Evolutionary conservation across 805 yeast genomes (phyloP).

Genomic region (Ogataea philodendri): DNA sequence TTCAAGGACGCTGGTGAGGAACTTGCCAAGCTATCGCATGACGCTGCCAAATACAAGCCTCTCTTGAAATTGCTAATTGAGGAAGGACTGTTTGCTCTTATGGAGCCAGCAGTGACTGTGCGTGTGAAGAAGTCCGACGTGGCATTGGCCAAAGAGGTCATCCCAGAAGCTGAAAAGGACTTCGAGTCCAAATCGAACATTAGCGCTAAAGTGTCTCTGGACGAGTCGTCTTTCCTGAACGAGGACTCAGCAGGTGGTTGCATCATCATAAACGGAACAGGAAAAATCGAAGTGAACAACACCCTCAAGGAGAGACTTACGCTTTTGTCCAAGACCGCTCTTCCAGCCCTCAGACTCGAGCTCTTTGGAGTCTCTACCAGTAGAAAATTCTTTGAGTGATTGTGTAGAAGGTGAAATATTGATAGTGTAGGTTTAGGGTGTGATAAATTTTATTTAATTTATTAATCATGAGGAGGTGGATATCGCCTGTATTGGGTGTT

Average conservation of each 20-base stretch:
- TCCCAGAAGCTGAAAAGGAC: constrained; percentile 56
- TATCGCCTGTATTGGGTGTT: not conserved
- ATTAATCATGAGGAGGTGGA: constrained; percentile 8
- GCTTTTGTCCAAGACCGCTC: constrained; percentile 74
- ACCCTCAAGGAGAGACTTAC: constrained; percentile 93
- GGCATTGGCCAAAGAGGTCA: constrained; percentile 57
- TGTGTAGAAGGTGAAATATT: constrained; percentile 11
- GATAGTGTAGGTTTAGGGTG: constrained; percentile 15
- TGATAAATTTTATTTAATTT: constrained; percentile 11
- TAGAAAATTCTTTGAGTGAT: constrained; percentile 86
- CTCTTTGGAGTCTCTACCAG: constrained; percentile 80
- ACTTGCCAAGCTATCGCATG: constrained; percentile 55
- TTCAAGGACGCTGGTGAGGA: constrained; percentile 66
- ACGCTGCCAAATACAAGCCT: constrained; percentile 59
- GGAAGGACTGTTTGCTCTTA: constrained; percentile 68
- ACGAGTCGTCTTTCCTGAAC: constrained; percentile 56
- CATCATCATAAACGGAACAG: constrained; percentile 62
- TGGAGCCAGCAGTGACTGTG: constrained; percentile 67
- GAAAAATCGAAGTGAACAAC: constrained; percentile 86
- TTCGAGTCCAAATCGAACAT: constrained; percentile 63
- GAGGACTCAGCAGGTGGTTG: constrained; percentile 83
- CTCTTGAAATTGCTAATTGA: constrained; percentile 75
- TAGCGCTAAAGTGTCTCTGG: constrained; percentile 53
- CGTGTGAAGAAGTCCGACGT: constrained; percentile 68
- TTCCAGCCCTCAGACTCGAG: constrained; percentile 90